Base-by-base conservation (phyloP, 345 rosid genomes). In the Psidium guajava region DNA sequence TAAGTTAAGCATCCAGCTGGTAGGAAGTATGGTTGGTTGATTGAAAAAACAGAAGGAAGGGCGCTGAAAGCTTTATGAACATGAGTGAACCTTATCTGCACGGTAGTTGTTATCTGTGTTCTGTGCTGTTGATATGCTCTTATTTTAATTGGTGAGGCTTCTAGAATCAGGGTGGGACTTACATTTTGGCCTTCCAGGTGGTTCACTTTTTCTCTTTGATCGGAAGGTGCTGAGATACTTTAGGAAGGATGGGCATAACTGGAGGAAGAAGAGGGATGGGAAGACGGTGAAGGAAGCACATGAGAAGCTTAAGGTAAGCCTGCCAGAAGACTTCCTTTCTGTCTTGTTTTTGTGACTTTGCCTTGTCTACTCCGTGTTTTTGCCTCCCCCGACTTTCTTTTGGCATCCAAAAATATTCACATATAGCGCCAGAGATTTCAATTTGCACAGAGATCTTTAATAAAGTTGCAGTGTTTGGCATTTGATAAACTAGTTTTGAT, bases 281-380 rank as follows among this genome's bases (percentile, higher is more conserved):
- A 96, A 96, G 90, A 95, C 96, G 16, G 94, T 95, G 40, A 95
- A 90, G 92, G 99, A 96, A 91, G 98, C 98, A 86, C 96, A 96
- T 87, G 98, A 95, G 92, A 94, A 93, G 93, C 90, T 95, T 47
- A 95, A 94, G 94, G 96, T 93, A 86, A 82, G 89, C 36, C 50
- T 83, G 32, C 57, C 77, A 69, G 47, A 18, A 25, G 50, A 8
- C 15, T 86, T 77, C 24, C 42, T 22, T 50, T 74, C 32, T 47
- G 51, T 36, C 32, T 56, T 59, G 32, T 44, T 59, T 59, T 22
- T 69, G 77, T 69, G 44, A 69, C 8, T 69, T 36, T 69, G 77
- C 77, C 47, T 69, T 3, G 22, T 69, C 47, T 32, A 21, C 77
- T 69, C 47, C 77, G 2, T 28, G 74, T 61, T n/a, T n/a, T n/a